Conservation (phyloP, 2,329 filamentous ascomycete species). For the Claviceps maximensis region DNA sequence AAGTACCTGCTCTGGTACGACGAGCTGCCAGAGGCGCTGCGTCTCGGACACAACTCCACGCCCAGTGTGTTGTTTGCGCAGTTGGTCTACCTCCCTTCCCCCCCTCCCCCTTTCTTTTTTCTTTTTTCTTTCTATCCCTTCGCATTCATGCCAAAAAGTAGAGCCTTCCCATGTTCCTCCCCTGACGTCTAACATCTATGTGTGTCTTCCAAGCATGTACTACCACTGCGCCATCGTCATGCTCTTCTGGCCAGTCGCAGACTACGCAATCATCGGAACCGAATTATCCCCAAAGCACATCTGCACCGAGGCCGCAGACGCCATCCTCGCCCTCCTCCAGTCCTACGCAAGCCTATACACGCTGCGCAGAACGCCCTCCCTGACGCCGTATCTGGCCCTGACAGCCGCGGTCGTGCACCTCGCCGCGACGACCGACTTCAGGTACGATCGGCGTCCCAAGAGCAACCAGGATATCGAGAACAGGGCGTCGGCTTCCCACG, state of each 20-base stretch:
- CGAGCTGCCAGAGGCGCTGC: conserved; percentile 47
- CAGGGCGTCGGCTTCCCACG: neutral
- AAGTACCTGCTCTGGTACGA: conserved; percentile 61
- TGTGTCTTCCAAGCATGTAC: conserved; percentile 40
- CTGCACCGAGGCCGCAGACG: conserved; percentile 47
- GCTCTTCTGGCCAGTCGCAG: conserved; percentile 59
- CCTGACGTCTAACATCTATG: neutral
- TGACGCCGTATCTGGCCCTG: conserved; percentile 46
- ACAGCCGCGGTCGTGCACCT: conserved; percentile 46
- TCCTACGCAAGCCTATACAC: conserved; percentile 46
- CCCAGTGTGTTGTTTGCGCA: conserved; percentile 62
- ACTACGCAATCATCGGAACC: conserved; percentile 46
- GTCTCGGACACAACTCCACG: conserved; percentile 53
- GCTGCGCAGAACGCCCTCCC: conserved; percentile 40
- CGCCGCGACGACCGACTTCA: conserved; percentile 21
- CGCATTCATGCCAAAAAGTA: no score
- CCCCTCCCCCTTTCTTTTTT: no score
- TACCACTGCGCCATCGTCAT: conserved; percentile 54
- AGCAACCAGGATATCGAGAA: neutral
- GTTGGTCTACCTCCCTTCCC: conserved; percentile 31
- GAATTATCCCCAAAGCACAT: conserved; percentile 49
- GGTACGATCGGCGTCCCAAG: neutral
- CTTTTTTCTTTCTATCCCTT: no score
- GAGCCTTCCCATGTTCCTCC: neutral
- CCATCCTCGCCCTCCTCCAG: conserved; percentile 38